A percentile compares a stretch with the other conserved stretches of the same genome.
Evolutionary conservation across 2,329 filamentous ascomycete species (phyloP).

Genomic region (Colletotrichum cereale): DNA sequence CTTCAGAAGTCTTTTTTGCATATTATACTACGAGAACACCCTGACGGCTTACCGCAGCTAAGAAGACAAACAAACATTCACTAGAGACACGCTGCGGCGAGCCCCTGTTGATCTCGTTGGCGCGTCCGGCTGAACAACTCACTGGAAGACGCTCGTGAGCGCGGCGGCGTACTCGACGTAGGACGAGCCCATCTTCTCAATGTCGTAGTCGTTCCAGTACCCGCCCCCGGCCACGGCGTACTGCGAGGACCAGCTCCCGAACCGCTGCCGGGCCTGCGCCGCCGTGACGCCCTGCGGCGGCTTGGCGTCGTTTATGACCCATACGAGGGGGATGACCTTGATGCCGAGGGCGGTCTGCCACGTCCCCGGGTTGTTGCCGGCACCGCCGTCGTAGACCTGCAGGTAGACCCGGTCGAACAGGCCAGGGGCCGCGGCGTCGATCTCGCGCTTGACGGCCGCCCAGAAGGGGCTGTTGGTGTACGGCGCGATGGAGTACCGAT

Average conservation of each 20-base stretch:
- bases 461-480: slow-evolving; percentile 57
- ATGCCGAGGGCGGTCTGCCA: slow-evolving; percentile 55
- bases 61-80: not conserved
- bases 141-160: slow-evolving; percentile 44
- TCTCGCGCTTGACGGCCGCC: slow-evolving; percentile 47
- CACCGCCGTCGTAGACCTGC: slow-evolving; percentile 60
- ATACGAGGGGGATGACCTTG: slow-evolving; percentile 58
- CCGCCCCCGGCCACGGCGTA: slow-evolving; percentile 53
- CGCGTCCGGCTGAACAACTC: not conserved
- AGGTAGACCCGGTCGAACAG: slow-evolving; percentile 57
- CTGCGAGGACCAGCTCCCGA: slow-evolving; percentile 49
- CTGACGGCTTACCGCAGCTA: not conserved
- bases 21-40: not conserved
- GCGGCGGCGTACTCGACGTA: slow-evolving; percentile 51
- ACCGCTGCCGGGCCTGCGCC: slow-evolving; percentile 52
- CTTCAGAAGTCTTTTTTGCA: not conserved
- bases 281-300: slow-evolving; percentile 53
- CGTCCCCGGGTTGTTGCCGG: slow-evolving; percentile 53
- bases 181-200: slow-evolving; percentile 57
- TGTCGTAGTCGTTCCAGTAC: slow-evolving; percentile 62
- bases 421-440: slow-evolving; percentile 46
- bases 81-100: not conserved
- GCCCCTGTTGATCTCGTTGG: too few species aligned
- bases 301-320: slow-evolving; percentile 62
- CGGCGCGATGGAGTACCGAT: slow-evolving; percentile 58